These are phyloP conservation scores for Naegleria fowleri DNA, from an alignment of 208 protist genomes.

Conservation along the genomic window DNA sequence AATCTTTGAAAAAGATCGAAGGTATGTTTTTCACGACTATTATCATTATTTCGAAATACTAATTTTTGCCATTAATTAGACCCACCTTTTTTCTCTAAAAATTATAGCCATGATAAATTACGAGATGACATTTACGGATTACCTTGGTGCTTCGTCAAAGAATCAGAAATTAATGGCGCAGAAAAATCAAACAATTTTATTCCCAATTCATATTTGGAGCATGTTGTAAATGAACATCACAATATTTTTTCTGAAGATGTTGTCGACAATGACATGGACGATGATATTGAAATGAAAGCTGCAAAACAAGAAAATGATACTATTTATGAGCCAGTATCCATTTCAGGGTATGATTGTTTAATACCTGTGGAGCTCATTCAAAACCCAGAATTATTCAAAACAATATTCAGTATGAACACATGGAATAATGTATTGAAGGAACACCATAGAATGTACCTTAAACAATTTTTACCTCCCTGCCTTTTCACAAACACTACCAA, in stretches of 20 bases:
- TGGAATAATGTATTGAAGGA: background rate
- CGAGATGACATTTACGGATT: background rate
- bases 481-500: background rate
- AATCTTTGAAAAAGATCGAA: background rate
- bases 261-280: background rate
- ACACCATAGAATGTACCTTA: background rate
- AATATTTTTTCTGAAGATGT: background rate
- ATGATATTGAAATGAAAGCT: background rate
- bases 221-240: background rate
- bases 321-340: background rate
- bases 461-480: background rate
- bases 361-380: background rate
- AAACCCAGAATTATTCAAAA: background rate
- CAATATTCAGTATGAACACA: background rate
- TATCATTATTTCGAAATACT: background rate
- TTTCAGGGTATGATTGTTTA: background rate
- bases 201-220: background rate
- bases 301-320: background rate
- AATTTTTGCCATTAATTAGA: background rate
- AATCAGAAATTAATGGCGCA: background rate
- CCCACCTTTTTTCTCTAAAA: background rate
- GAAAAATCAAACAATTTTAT: background rate
- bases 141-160: background rate
- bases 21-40: background rate
- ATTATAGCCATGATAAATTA: background rate